Evolutionary conservation across 768 basidiomycete species (phyloP).

Genomic region (Mrakia hoshinonis): DNA sequence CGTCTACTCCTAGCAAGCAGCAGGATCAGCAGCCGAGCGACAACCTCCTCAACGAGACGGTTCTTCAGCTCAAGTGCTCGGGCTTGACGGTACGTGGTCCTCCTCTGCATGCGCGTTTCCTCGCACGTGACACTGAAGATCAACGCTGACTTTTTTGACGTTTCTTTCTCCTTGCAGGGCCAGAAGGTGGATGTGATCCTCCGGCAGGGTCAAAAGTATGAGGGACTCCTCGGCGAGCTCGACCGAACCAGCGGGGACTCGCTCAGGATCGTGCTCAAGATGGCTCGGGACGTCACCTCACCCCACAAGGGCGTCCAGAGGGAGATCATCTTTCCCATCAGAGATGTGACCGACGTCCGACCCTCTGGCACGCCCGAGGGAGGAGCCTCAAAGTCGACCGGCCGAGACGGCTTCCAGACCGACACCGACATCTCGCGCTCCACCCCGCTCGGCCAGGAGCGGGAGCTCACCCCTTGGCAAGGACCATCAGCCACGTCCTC

Average conservation of each 20-base stretch:
- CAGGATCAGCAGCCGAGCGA: background rate
- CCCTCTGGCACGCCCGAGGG: background rate
- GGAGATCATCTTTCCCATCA: constrained; percentile 31
- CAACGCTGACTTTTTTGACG: too few relatives aligned
- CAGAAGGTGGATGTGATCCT: constrained; percentile 30
- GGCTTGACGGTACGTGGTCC: background rate
- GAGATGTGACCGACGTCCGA: constrained; percentile 30
- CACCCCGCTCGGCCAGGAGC: constrained; percentile 23
- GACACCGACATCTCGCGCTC: constrained; percentile 38
- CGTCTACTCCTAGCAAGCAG: background rate
- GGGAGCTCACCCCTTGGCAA: constrained; percentile 32
- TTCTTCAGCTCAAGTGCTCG: background rate
- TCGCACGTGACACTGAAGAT: too few relatives aligned
- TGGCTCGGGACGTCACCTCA: constrained; percentile 27
- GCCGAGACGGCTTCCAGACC: constrained; percentile 34
- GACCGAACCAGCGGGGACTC: constrained; percentile 25
- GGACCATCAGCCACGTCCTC: background rate
- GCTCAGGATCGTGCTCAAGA: constrained; percentile 32
- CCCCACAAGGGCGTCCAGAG: constrained; percentile 22
- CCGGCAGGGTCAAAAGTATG: constrained; percentile 25
- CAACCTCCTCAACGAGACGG: constrained; percentile 1
- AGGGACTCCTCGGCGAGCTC: constrained; percentile 33
- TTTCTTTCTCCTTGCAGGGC: too few relatives aligned
- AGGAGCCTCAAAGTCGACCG: background rate
- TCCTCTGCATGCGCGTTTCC: background rate